phyloP scores from a whole-genome alignment of 495 filamentous ascomycete species.

The Aspergillus sclerotiicarbonarius region DNA sequence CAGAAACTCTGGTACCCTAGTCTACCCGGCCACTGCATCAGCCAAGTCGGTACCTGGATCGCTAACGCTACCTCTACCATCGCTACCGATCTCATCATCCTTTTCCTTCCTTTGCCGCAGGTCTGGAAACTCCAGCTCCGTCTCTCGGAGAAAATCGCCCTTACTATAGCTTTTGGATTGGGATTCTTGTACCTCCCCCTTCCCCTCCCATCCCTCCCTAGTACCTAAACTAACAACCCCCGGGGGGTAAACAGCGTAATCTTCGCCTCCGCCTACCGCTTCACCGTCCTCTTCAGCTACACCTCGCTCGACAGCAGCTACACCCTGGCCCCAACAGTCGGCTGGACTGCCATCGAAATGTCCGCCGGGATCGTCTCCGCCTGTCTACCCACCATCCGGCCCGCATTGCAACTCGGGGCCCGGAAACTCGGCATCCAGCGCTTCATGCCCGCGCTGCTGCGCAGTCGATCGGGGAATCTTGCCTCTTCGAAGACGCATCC shows the following conservation, averaged over 20 bases:
- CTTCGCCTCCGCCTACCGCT: slow-evolving; percentile 36
- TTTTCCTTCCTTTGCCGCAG: slow-evolving; percentile 42
- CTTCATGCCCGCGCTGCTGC: slow-evolving; percentile 13
- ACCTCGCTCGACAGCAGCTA: slow-evolving; percentile 31
- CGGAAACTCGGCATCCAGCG: slow-evolving; percentile 17
- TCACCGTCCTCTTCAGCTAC: slow-evolving; percentile 38
- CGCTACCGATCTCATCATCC: slow-evolving; percentile 44
- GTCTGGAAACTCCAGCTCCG: slow-evolving; percentile 41
- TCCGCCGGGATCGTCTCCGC: slow-evolving; percentile 45
- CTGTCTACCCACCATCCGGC: slow-evolving; percentile 44
- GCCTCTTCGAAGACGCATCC: slow-evolving; percentile 5
- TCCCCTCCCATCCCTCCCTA: neutral
- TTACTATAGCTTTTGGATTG: slow-evolving; percentile 25
- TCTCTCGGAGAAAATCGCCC: slow-evolving; percentile 20
- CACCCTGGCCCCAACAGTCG: slow-evolving; percentile 39
- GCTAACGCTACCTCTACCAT: slow-evolving; percentile 49
- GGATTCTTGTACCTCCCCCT: slow-evolving; percentile 28
- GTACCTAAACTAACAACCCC: neutral
- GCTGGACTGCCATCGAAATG: slow-evolving; percentile 47
- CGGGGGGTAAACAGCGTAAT: slow-evolving; percentile 26
- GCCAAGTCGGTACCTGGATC: slow-evolving; percentile 43
- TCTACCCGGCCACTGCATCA: slow-evolving; percentile 40
- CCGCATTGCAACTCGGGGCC: slow-evolving; percentile 20
- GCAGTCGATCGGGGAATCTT: slow-evolving; percentile 6
- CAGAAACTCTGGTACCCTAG: slow-evolving; percentile 37